These are phyloP conservation scores for Maudiozyma saulgeensis DNA, from an alignment of 805 yeast genomes.

Conservation along the genomic window DNA sequence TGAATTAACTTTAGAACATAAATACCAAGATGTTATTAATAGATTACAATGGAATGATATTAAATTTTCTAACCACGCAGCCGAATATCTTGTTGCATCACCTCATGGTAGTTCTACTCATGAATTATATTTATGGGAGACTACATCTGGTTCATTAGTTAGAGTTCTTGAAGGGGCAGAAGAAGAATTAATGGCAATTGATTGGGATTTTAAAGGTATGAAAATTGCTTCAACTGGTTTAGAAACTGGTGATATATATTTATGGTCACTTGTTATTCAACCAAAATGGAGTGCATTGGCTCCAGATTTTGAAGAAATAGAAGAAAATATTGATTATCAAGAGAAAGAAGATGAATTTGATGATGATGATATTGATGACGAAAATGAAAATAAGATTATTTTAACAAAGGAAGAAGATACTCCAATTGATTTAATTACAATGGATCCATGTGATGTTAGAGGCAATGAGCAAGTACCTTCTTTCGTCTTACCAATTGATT, in stretches of 20 bases:
- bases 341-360: constrained; percentile 92
- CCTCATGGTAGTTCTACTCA: constrained; percentile 76
- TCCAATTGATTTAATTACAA: constrained; percentile 54
- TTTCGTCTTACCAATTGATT: constrained; percentile 50
- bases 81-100: constrained; percentile 81
- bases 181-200: constrained; percentile 68
- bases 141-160: constrained; percentile 75
- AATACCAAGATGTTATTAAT: constrained; percentile 85
- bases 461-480: constrained; percentile 47
- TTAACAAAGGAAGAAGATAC: constrained; percentile 43
- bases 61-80: constrained; percentile 58
- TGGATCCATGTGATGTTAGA: constrained; percentile 60
- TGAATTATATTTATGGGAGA: constrained; percentile 89
- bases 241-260: constrained; percentile 71
- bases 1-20: constrained; percentile 56
- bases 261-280: constrained; percentile 76
- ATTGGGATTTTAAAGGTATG: constrained; percentile 75
- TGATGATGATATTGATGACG: constrained; percentile 1
- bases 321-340: constrained; percentile 78
- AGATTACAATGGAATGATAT: constrained; percentile 82
- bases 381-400: constrained; percentile 22
- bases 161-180: constrained; percentile 89
- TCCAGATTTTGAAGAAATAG: constrained; percentile 91
- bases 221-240: constrained; percentile 73
- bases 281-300: constrained; percentile 96